Percentiles rank a stretch among this genome's conserved stretches.
phyloP scores from a whole-genome alignment of 352 stramenopile species.

The Thraustochytrium aureum region DNA sequence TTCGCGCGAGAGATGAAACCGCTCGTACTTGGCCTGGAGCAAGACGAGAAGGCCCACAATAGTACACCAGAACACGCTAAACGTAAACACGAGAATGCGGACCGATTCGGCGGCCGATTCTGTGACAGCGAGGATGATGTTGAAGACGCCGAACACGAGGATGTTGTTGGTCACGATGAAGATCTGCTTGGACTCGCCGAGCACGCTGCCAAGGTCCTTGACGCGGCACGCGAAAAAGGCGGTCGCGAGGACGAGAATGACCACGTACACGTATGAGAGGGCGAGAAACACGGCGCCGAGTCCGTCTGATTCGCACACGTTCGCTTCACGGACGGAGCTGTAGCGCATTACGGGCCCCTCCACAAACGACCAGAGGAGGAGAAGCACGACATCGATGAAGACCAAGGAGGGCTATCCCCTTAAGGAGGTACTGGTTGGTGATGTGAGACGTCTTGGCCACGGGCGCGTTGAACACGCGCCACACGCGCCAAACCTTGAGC shows the following conservation, averaged over 20 bases:
- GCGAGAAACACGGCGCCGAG: constrained; percentile 1
- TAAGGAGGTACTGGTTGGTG: constrained; percentile 18
- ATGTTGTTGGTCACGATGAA: constrained; percentile 51
- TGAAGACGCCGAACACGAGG: constrained; percentile 44
- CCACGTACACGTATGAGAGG: constrained; percentile 46
- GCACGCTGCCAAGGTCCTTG: constrained; percentile 39
- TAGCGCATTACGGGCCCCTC: not conserved
- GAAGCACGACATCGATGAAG: constrained; percentile 19
- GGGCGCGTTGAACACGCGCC: constrained; percentile 28
- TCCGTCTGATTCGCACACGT: constrained; percentile 31
- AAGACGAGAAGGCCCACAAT: constrained; percentile 31
- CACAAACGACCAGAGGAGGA: constrained; percentile 35
- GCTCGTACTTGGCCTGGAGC: constrained; percentile 41
- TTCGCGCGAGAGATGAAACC: constrained; percentile 44
- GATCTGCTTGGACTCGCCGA: constrained; percentile 51
- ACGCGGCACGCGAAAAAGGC: constrained; percentile 21
- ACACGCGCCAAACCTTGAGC: constrained; percentile 49
- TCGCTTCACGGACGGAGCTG: not conserved
- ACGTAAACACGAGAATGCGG: constrained; percentile 31
- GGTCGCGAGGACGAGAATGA: not conserved
- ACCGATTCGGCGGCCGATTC: not conserved
- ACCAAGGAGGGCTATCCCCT: constrained; percentile 16
- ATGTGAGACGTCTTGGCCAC: not conserved
- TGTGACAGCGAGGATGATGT: constrained; percentile 36
- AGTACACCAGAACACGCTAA: constrained; percentile 52